Evolutionary conservation across 768 basidiomycete genomes (phyloP), one percentile per base, ranked within the genome.

Genomic region (Xerocomellus intermedius): DNA sequence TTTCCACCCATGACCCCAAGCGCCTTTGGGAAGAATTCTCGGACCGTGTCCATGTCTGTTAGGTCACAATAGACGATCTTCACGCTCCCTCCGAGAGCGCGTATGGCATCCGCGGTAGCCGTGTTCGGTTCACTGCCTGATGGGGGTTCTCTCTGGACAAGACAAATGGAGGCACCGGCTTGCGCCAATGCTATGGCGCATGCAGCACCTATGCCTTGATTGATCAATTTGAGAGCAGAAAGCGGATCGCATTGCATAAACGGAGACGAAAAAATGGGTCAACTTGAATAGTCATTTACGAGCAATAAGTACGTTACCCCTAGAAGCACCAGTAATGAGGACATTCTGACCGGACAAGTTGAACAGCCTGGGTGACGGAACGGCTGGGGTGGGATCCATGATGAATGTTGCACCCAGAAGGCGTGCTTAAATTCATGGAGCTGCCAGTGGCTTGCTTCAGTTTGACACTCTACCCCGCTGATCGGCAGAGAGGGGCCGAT

Each of bases 251-350:
- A 52, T 59, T 50, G 56, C 48, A 55, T 60, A 60, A 60, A 41
- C 47, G 57, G 42, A 42, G 52, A 37, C 37, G 42, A 53, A 33
- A 28, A 48, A 28, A 54, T 42, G 48, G 53, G 35, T 47, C 49
- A 26, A 43, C 43, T 48, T n/a, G n/a, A n/a, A n/a, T n/a, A n/a
- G 57, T 58, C 32, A 68, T 57, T 66, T 61, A 55, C 24, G 35
- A 48, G 50, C 49, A 68, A 59, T 55, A 58, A 62, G 37, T 64
- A 71, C 74, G 57, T 69, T 69, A 87, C 89, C 90, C 70, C 90
- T 78, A 22, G 87, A 84, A 32, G 85, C 87, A 57, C 91, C 91
- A 37, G 91, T 93, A 65, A 94, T 81, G 72, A 93, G 84, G 35
- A 81, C 88, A 54, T 81, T 86, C 66, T 84, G 77, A 54, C 83